Conservation (phyloP, 768 basidiomycete species). For the Psilocybe sp. region DNA sequence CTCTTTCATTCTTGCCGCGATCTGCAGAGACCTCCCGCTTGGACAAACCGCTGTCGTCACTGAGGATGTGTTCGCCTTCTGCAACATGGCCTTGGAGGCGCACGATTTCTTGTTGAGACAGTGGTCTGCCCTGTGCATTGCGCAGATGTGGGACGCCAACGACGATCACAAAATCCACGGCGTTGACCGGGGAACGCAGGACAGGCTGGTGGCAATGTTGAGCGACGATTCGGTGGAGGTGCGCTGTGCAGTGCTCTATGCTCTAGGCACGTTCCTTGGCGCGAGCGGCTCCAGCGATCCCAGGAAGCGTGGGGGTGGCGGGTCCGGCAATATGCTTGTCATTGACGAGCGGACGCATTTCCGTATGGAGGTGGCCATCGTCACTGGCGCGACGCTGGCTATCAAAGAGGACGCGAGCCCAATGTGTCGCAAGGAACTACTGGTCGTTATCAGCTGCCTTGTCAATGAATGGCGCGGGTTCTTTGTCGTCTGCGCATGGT, state of each 20-base stretch:
- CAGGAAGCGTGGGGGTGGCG: slow-evolving; percentile 73
- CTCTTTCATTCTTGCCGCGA: slow-evolving; percentile 89
- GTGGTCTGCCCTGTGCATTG: slow-evolving; percentile 92
- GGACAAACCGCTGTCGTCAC: slow-evolving; percentile 86
- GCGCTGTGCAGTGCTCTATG: slow-evolving; percentile 85
- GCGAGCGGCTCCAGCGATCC: slow-evolving; percentile 76
- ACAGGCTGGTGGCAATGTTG: slow-evolving; percentile 74
- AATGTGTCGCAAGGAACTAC: slow-evolving; percentile 92
- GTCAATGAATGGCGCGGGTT: slow-evolving; percentile 97
- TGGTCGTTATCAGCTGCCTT: slow-evolving; percentile 87
- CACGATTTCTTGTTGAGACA: slow-evolving; percentile 91
- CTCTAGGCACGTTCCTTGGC: slow-evolving; percentile 91
- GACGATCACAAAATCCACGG: slow-evolving; percentile 88
- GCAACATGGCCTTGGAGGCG: slow-evolving; percentile 81
- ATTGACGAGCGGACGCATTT: slow-evolving; percentile 79
- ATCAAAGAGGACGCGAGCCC: slow-evolving; percentile 95
- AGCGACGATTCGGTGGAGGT: slow-evolving; percentile 92
- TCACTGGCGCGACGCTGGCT: slow-evolving; percentile 82
- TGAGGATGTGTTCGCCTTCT: slow-evolving; percentile 82
- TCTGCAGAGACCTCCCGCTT: slow-evolving; percentile 83
- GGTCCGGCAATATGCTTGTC: slow-evolving; percentile 77
- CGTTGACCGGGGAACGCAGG: slow-evolving; percentile 76
- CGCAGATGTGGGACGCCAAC: slow-evolving; percentile 90
- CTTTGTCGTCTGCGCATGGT: slow-evolving; percentile 95
- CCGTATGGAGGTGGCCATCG: slow-evolving; percentile 88